phyloP scores from a whole-genome alignment of 2,329 filamentous ascomycete species.

The Chaetomium globosum region DNA sequence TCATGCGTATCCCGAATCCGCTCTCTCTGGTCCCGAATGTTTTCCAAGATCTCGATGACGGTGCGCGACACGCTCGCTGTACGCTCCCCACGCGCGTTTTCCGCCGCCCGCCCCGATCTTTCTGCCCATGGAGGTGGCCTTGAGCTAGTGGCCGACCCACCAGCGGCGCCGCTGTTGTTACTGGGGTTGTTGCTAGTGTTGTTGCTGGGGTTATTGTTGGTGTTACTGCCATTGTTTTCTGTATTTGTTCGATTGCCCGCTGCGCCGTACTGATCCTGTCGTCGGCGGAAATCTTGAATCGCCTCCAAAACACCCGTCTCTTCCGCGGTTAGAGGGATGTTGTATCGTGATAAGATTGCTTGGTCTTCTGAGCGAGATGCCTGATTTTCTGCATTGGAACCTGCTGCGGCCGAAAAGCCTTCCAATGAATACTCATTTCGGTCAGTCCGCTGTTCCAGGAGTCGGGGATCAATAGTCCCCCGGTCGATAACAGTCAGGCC shows the following conservation, averaged over 20 bases:
- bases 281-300: constrained; percentile 56
- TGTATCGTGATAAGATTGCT: constrained; percentile 49
- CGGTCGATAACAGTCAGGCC: constrained; percentile 60
- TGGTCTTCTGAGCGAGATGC: constrained; percentile 40
- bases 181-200: constrained; percentile 31
- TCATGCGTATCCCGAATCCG: constrained; percentile 42
- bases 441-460: constrained; percentile 42
- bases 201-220: constrained; percentile 12
- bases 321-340: constrained; percentile 55
- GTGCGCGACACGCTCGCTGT: constrained; percentile 45
- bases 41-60: constrained; percentile 39
- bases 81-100: constrained; percentile 42
- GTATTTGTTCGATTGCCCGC: constrained; percentile 4
- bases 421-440: constrained; percentile 27
- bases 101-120: constrained; percentile 33
- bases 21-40: constrained; percentile 45
- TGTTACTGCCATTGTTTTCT: constrained; percentile 38
- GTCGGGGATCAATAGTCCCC: constrained; percentile 56
- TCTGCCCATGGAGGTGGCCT: constrained; percentile 30
- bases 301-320: constrained; percentile 61
- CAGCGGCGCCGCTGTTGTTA: constrained; percentile 33
- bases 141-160: constrained; percentile 8
- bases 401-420: constrained; percentile 35
- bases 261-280: constrained; percentile 45
- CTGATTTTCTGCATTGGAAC: constrained; percentile 37